phyloP scores from a whole-genome alignment of 805 yeast genomes.

The Wickerhamiella shivajii region DNA sequence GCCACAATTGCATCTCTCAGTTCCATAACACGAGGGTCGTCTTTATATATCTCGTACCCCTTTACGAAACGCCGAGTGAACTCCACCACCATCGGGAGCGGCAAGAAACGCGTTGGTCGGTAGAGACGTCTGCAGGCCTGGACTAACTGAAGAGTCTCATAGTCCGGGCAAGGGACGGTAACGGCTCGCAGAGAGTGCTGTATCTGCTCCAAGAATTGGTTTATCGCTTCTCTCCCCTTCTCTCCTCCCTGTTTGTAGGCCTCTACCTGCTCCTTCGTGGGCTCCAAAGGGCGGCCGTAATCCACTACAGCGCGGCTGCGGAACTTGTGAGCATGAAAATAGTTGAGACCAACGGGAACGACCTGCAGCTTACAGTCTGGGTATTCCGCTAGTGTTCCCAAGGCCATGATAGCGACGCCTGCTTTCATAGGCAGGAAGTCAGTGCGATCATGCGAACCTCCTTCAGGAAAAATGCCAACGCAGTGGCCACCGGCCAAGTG shows the following conservation, averaged over 20 bases:
- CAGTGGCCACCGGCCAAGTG: slow-evolving; percentile 71
- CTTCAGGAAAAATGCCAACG: slow-evolving; percentile 92
- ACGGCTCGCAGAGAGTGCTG: slow-evolving; percentile 67
- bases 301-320: slow-evolving; percentile 91
- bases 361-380: slow-evolving; percentile 68
- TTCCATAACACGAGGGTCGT: slow-evolving; percentile 50
- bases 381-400: slow-evolving; percentile 76
- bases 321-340: slow-evolving; percentile 90
- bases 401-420: slow-evolving; percentile 96
- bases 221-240: slow-evolving; percentile 52
- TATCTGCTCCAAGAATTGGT: slow-evolving; percentile 51
- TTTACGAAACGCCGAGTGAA: slow-evolving; percentile 75
- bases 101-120: slow-evolving; percentile 52
- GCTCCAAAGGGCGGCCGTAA: slow-evolving; percentile 76
- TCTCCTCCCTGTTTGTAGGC: slow-evolving; percentile 48
- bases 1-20: slow-evolving; percentile 48
- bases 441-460: slow-evolving; percentile 94
- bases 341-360: slow-evolving; percentile 96
- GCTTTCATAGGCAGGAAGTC: slow-evolving; percentile 86
- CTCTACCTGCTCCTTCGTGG: slow-evolving; percentile 44
- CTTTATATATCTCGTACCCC: slow-evolving; percentile 63
- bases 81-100: slow-evolving; percentile 74
- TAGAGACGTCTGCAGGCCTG: slow-evolving; percentile 88
- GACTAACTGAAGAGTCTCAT: slow-evolving; percentile 74
- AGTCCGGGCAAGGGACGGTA: slow-evolving; percentile 78